A percentile compares a stretch with the other conserved stretches of the same genome.
phyloP scores from a whole-genome alignment of 2,329 filamentous ascomycete genomes.

The Venturia effusa region DNA sequence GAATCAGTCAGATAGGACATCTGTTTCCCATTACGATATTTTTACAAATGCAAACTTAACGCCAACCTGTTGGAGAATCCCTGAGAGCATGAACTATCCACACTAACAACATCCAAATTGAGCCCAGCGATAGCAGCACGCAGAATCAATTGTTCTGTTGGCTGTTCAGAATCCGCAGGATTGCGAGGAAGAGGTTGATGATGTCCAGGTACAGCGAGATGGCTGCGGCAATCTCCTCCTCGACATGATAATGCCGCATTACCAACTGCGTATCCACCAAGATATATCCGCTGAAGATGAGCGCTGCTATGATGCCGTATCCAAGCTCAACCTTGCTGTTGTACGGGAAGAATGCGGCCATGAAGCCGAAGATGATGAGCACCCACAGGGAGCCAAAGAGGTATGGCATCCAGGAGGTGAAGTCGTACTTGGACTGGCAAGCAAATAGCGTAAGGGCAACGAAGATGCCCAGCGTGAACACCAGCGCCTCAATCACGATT shows the following conservation, averaged over 20 bases:
- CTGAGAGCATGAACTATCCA: neutral
- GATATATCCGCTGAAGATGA: conserved; percentile 92
- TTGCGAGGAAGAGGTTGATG: conserved; percentile 93
- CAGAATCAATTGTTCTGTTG: conserved; percentile 72
- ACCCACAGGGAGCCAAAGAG: conserved; percentile 86
- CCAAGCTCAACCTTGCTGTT: conserved; percentile 72
- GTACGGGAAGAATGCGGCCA: conserved; percentile 79
- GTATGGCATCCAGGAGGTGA: conserved; percentile 94
- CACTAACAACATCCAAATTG: conserved; percentile 3
- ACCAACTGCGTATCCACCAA: conserved; percentile 93
- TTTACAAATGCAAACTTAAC: neutral
- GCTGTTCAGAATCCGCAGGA: conserved; percentile 91
- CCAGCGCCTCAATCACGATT: conserved; percentile 80
- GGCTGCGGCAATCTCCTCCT: conserved; percentile 92
- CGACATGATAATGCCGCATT: conserved; percentile 90
- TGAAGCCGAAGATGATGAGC: conserved; percentile 84
- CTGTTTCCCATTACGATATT: neutral
- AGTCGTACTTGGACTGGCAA: conserved; percentile 97
- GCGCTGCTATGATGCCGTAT: conserved; percentile 69
- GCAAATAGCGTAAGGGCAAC: conserved; percentile 65
- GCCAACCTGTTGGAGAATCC: neutral
- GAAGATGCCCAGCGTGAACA: conserved; percentile 66
- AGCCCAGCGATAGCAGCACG: neutral
- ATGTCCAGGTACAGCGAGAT: conserved; percentile 94
- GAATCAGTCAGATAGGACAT: neutral